Evolutionary conservation across 108 stramenopile species (phyloP).

Genomic region (Schizochytrium sp.): DNA sequence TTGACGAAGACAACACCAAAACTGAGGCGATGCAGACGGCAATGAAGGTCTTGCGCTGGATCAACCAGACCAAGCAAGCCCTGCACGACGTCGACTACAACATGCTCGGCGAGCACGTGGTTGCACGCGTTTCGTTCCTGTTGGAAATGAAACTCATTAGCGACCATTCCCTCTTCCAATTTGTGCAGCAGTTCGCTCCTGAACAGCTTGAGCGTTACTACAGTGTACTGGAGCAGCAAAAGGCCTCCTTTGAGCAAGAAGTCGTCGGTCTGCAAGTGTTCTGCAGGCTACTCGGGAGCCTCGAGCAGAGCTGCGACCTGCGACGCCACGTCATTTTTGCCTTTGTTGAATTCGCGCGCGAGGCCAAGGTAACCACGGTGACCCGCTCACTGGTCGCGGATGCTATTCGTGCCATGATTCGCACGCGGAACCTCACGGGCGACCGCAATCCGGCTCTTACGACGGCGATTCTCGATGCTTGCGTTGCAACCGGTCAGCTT

Average conservation of each 20-base stretch:
- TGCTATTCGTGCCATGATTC: neutral
- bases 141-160: neutral
- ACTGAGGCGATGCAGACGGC: neutral
- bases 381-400: neutral
- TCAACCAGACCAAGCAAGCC: constrained; percentile 17
- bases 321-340: neutral
- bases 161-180: constrained; percentile 1
- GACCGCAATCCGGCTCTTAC: neutral
- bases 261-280: neutral
- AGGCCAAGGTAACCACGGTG: neutral
- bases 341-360: neutral
- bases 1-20: neutral
- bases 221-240: neutral
- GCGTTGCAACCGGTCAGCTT: neutral
- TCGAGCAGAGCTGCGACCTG: neutral
- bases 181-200: neutral
- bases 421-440: neutral
- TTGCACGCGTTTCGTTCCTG: neutral
- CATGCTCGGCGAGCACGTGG: neutral
- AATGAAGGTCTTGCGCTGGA: constrained; percentile 7
- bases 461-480: neutral
- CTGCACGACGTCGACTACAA: neutral
- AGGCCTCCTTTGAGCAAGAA: neutral
- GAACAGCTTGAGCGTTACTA: neutral
- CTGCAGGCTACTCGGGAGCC: neutral